These are phyloP conservation scores for Mycena amicta DNA, from an alignment of 768 basidiomycete genomes.

Conservation along the genomic window DNA sequence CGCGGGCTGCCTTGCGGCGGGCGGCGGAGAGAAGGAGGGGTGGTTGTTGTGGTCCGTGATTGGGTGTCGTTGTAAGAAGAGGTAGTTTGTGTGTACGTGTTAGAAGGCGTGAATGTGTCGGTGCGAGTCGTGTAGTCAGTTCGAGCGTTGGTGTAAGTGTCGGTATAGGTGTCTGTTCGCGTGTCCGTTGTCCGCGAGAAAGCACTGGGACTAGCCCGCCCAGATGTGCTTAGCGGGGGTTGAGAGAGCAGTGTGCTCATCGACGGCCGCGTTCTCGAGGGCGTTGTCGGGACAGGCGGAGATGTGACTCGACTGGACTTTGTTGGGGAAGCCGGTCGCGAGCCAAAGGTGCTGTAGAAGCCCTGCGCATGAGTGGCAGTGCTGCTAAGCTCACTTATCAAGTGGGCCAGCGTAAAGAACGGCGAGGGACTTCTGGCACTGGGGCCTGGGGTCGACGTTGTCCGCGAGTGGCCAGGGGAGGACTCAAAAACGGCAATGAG, in stretches of 20 bases:
- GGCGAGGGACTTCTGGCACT: constrained; percentile 18
- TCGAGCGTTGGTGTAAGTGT: constrained; percentile 29
- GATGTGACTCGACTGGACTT: constrained; percentile 34
- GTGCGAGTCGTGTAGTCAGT: constrained; percentile 33
- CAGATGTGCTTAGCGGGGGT: constrained; percentile 12
- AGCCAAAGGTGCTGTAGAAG: constrained; percentile 40
- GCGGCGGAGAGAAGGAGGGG: constrained; percentile 59
- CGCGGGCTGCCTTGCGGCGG: constrained; percentile 61
- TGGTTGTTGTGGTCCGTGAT: constrained; percentile 46
- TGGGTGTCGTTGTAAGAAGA: constrained; percentile 37
- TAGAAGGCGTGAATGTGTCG: constrained; percentile 30
- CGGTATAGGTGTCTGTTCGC: constrained; percentile 33
- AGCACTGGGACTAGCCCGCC: too few relatives aligned
- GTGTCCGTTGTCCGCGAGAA: constrained; percentile 27
- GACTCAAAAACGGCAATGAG: too few relatives aligned
- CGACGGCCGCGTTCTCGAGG: constrained; percentile 16
- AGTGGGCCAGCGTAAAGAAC: constrained; percentile 27
- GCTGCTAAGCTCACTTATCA: too few relatives aligned
- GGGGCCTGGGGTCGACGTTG: constrained; percentile 57
- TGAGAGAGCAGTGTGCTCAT: constrained; percentile 19
- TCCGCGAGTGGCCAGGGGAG: too few relatives aligned
- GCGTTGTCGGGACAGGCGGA: constrained; percentile 25
- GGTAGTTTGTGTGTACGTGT: constrained; percentile 46
- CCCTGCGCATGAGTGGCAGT: constrained; percentile 36
- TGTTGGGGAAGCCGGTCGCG: constrained; percentile 51